Conservation (phyloP, 306 rosid species). For the Corylus americana region DNA sequence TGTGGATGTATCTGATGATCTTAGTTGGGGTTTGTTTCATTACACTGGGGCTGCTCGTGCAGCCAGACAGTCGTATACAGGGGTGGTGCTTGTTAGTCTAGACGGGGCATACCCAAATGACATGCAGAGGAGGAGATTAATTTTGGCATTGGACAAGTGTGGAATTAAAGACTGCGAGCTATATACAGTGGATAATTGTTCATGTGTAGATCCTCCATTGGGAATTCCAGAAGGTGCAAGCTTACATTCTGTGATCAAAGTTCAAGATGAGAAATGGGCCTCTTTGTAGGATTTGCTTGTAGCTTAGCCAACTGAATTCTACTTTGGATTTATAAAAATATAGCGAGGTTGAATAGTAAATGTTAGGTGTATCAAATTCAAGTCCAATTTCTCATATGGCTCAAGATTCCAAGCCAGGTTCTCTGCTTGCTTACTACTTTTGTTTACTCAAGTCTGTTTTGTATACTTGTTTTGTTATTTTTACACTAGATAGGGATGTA, state of each 20-base stretch:
- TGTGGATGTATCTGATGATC: constrained; percentile 72
- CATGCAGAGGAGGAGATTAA: constrained; percentile 35
- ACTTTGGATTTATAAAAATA: background rate
- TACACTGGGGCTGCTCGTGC: constrained; percentile 82
- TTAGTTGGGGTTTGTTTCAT: constrained; percentile 83
- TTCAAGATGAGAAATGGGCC: constrained; percentile 35
- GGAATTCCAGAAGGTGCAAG: constrained; percentile 76
- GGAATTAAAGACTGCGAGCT: constrained; percentile 81
- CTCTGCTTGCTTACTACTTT: background rate
- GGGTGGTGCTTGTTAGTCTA: constrained; percentile 82
- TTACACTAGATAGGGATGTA: background rate
- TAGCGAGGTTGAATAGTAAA: background rate
- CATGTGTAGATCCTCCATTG: constrained; percentile 59
- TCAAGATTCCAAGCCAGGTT: background rate
- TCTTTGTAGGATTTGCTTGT: constrained; percentile 1
- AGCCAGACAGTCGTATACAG: constrained; percentile 83
- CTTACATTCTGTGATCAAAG: constrained; percentile 42
- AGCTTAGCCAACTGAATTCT: background rate
- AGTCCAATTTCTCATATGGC: background rate
- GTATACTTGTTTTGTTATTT: background rate
- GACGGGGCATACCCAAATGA: constrained; percentile 67
- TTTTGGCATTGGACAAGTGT: constrained; percentile 62
- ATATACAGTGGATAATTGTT: constrained; percentile 57
- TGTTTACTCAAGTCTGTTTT: background rate
- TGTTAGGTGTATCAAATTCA: background rate